Evolutionary conservation across 2,329 filamentous ascomycete species (phyloP).

Genomic region (Colletotrichum tropicale): DNA sequence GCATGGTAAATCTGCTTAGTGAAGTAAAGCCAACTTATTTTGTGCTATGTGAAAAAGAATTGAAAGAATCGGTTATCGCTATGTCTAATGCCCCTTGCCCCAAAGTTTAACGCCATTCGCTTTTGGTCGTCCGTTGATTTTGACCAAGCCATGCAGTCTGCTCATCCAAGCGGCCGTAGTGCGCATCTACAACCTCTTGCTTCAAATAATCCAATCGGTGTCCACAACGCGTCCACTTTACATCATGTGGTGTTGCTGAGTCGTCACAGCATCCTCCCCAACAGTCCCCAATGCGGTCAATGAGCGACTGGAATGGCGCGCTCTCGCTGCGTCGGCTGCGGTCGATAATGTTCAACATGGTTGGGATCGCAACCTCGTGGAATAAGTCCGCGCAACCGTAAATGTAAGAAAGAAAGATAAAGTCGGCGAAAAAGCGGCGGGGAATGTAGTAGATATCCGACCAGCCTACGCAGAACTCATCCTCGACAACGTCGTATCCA

Average conservation of each 20-base stretch:
- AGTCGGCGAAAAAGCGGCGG: slow-evolving; percentile 34
- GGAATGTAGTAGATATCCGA: slow-evolving; percentile 37
- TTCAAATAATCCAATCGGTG: slow-evolving; percentile 21
- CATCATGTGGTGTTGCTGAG: slow-evolving; percentile 19
- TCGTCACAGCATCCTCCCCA: slow-evolving; percentile 23
- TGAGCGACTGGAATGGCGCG: slow-evolving; percentile 3
- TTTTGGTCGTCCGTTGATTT: not conserved
- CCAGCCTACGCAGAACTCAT: slow-evolving; percentile 35
- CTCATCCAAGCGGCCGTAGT: slow-evolving; percentile 15
- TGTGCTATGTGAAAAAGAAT: not conserved
- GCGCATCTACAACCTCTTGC: slow-evolving; percentile 17
- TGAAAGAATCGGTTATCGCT: not conserved
- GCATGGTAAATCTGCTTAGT: not conserved
- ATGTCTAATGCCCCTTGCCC: not conserved
- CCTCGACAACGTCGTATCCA: slow-evolving; percentile 2
- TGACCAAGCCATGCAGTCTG: slow-evolving; percentile 12
- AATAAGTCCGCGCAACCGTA: slow-evolving; percentile 27
- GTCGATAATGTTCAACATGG: slow-evolving; percentile 34
- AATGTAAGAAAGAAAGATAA: slow-evolving; percentile 28
- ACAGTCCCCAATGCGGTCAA: slow-evolving; percentile 22
- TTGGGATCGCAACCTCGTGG: slow-evolving; percentile 35
- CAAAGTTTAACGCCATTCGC: not conserved
- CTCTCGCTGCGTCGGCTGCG: slow-evolving; percentile 19
- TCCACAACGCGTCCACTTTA: slow-evolving; percentile 18
- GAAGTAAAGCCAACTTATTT: not conserved